Conservation (phyloP, 2,329 filamentous ascomycete species). For the Aspergillus terreus region DNA sequence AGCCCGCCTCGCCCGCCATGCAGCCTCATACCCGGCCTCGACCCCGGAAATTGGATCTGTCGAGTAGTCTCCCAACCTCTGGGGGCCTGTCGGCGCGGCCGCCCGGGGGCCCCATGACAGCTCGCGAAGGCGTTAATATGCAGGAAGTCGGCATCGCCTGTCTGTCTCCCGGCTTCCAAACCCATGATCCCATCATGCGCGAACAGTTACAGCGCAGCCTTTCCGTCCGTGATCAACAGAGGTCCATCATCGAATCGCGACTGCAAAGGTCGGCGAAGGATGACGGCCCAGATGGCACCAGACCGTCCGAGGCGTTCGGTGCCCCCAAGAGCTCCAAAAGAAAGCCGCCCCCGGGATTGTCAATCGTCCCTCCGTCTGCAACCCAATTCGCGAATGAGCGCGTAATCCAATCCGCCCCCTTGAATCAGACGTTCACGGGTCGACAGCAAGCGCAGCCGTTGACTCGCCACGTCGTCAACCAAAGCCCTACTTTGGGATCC, state of each 20-base stretch:
- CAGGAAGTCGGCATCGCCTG: conserved; percentile 93
- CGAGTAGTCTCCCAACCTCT: conserved; percentile 42
- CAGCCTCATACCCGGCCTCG: conserved; percentile 54
- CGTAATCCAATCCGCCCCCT: conserved; percentile 92
- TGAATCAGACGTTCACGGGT: conserved; percentile 93
- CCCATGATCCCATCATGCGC: conserved; percentile 93
- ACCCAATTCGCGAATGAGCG: conserved; percentile 90
- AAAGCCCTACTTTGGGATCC: conserved; percentile 75
- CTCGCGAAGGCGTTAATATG: conserved; percentile 74
- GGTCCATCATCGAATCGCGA: conserved; percentile 89
- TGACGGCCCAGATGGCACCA: conserved; percentile 59
- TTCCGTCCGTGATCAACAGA: conserved; percentile 87
- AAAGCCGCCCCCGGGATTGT: conserved; percentile 77
- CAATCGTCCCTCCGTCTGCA: conserved; percentile 91
- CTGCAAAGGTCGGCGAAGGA: conserved; percentile 83
- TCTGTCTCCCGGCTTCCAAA: conserved; percentile 91
- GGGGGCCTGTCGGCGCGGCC: conserved; percentile 61
- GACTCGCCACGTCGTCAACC: conserved; percentile 74
- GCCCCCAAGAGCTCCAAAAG: conserved; percentile 36
- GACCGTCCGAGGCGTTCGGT: conserved; percentile 49
- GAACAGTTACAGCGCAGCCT: conserved; percentile 93
- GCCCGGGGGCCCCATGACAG: conserved; percentile 65
- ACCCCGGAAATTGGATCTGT: conserved; percentile 45
- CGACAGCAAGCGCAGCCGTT: conserved; percentile 74
- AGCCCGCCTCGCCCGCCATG: conserved; percentile 82